Conservation (phyloP, 495 filamentous ascomycete species). For the Penicillium dipodomyicola region DNA sequence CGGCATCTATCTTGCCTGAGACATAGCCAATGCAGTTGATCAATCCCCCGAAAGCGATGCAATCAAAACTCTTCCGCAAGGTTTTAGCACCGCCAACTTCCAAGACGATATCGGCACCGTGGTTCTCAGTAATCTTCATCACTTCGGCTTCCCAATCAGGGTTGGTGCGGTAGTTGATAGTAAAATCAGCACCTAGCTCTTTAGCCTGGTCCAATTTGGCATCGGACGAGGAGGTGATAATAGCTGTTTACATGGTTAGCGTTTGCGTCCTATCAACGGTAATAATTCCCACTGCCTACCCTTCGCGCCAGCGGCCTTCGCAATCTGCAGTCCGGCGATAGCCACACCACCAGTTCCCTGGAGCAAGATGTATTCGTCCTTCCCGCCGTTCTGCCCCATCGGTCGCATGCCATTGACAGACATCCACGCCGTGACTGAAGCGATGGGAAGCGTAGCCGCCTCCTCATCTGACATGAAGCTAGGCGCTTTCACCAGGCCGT, state of each 20-base stretch:
- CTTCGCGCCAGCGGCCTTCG: slow-evolving; percentile 72
- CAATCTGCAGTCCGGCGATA: slow-evolving; percentile 75
- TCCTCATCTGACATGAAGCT: slow-evolving; percentile 60
- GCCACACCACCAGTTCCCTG: slow-evolving; percentile 81
- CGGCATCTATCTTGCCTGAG: slow-evolving; percentile 51
- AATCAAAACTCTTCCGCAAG: slow-evolving; percentile 59
- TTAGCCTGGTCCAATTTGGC: slow-evolving; percentile 63
- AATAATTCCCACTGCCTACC: slow-evolving; percentile 27
- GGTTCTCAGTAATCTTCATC: slow-evolving; percentile 54
- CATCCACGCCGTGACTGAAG: slow-evolving; percentile 78
- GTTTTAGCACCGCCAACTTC: slow-evolving; percentile 65
- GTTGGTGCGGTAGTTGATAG: slow-evolving; percentile 68
- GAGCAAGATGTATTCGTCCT: slow-evolving; percentile 66
- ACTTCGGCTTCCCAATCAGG: slow-evolving; percentile 69
- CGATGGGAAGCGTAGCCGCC: slow-evolving; percentile 65
- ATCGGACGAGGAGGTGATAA: slow-evolving; percentile 72
- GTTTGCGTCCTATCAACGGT: neutral
- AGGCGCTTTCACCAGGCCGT: slow-evolving; percentile 64
- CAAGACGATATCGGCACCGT: slow-evolving; percentile 67
- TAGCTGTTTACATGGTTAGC: slow-evolving; percentile 39
- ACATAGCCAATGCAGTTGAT: slow-evolving; percentile 68
- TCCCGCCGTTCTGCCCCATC: slow-evolving; percentile 55
- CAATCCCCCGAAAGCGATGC: slow-evolving; percentile 63
- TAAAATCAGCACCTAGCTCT: slow-evolving; percentile 52
- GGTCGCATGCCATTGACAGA: slow-evolving; percentile 66